Percentiles rank a stretch among this genome's conserved stretches.
Conservation (phyloP, 768 basidiomycete genomes). For the Hypholoma fasciculare region DNA sequence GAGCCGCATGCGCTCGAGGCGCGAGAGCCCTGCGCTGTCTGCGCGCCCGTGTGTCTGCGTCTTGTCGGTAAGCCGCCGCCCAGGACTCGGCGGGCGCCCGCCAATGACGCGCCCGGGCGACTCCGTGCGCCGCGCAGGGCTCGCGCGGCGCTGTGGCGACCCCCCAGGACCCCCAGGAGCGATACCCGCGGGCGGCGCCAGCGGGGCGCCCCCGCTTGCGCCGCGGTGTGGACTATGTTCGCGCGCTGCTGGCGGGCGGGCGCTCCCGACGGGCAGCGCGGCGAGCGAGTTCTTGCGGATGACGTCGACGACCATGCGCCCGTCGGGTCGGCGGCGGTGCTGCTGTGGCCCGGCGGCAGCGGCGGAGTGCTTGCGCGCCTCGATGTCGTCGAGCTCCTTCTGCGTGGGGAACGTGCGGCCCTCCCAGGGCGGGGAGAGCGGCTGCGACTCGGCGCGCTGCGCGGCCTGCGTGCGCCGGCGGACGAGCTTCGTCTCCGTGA, state of each 20-base stretch:
- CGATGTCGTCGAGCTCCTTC: constrained; percentile 5
- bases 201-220: neutral
- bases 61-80: constrained; percentile 1
- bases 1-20: constrained; percentile 18
- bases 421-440: constrained; percentile 26
- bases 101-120: constrained; percentile 3
- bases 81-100: constrained; percentile 9
- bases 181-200: neutral
- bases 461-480: constrained; percentile 77
- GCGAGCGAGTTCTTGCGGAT: constrained; percentile 51
- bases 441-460: constrained; percentile 38
- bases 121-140: constrained; percentile 4
- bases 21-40: constrained; percentile 13
- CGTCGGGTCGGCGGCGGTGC: constrained; percentile 28
- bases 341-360: neutral
- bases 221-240: constrained; percentile 13
- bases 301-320: constrained; percentile 49
- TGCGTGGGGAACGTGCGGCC: constrained; percentile 24
- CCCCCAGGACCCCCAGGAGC: neutral
- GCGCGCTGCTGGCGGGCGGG: neutral
- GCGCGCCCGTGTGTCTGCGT: constrained; percentile 1
- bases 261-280: constrained; percentile 1
- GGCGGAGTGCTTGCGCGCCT: constrained; percentile 3
- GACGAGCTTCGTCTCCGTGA: constrained; percentile 80
- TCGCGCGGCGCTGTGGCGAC: constrained; percentile 23